Conservation (phyloP, 495 filamentous ascomycete genomes). For the Hypomontagnella submonticulosa region DNA sequence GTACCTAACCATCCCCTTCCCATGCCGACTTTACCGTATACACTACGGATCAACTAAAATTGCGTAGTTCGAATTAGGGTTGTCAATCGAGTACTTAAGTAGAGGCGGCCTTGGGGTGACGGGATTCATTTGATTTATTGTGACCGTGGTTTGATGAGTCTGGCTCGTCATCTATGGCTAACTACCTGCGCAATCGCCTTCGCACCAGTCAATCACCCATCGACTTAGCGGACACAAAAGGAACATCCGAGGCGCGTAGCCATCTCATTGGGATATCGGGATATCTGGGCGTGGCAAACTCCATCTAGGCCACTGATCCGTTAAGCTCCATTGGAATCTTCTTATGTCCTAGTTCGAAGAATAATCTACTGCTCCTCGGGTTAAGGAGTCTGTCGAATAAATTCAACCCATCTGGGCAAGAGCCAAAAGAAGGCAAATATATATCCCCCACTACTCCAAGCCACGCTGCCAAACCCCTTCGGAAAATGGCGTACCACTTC, state of each 20-base stretch:
- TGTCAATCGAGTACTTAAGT: too few species aligned
- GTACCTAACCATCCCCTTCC: background rate
- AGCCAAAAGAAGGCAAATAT: constrained; percentile 40
- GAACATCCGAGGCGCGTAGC: constrained; percentile 32
- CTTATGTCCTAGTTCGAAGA: constrained; percentile 21
- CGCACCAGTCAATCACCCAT: constrained; percentile 10
- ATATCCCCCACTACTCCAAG: constrained; percentile 46
- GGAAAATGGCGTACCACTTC: constrained; percentile 27
- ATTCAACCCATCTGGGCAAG: constrained; percentile 29
- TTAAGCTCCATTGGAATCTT: constrained; percentile 8
- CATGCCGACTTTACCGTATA: background rate
- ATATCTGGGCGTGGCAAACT: constrained; percentile 11
- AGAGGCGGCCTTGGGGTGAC: constrained; percentile 26
- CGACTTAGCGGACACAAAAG: constrained; percentile 35
- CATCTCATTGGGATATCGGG: constrained; percentile 23
- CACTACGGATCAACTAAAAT: constrained; percentile 2
- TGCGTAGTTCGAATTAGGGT: constrained; percentile 14
- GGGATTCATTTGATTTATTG: constrained; percentile 20
- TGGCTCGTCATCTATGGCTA: constrained; percentile 22
- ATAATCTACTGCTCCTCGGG: constrained; percentile 30
- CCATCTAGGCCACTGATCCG: constrained; percentile 11
- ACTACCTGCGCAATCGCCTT: constrained; percentile 12
- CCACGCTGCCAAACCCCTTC: constrained; percentile 34
- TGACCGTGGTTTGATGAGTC: constrained; percentile 18
- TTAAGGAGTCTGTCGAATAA: constrained; percentile 30